Evolutionary conservation across 2,329 filamentous ascomycete genomes (phyloP), one percentile per base, ranked within the genome.

Genomic region (Lasiodiplodia theobromae): DNA sequence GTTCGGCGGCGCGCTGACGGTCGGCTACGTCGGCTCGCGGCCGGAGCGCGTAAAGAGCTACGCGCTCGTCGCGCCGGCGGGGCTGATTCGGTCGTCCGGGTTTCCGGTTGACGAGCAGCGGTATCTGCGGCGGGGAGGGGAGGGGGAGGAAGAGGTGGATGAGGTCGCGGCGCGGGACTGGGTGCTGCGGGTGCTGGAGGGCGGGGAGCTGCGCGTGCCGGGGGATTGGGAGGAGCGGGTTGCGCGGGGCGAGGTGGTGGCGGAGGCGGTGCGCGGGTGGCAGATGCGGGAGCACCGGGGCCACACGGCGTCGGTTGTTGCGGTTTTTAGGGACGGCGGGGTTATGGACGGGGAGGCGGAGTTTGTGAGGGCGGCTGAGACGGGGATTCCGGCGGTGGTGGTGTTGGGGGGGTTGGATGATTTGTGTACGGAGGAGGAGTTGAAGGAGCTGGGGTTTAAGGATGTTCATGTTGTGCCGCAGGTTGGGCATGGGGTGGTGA

Each of bases 261-360:
- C 84, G 0, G 78, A 83, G 68, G 84, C 83, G 0, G 72, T 87
- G 1, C 74, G 78, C n/a, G 78, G 80, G 0, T 87, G 86, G 86
- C 77, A 86, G 72, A 77, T 81, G 73, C 73, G 71, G 11, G 72
- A 83, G 7, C 85, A 87, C 71, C 25, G 70, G 2, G 85, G 85
- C 0, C 84, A 87, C 70, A 23, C 70, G 3, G 81, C 81, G 0
- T 83, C 81, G 40, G 82, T 87, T 0, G 77, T 85, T 21, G 82
- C 75, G 0, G 78, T 86, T 0, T 77, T 86, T 6, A 77, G 84
- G 52, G 82, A 87, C 57, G 85, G 81, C 0, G 81, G 80, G 0
- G 77, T 82, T 1, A 71, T 81, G 66, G 83, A 83, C 72, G 71
- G 73, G 21, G 76, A 82, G 64, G 74, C 69, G 12, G 69, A 70